Evolutionary conservation across 1,284 basidiomycete species (phyloP).

Genomic region (Chondrostereum purpureum): DNA sequence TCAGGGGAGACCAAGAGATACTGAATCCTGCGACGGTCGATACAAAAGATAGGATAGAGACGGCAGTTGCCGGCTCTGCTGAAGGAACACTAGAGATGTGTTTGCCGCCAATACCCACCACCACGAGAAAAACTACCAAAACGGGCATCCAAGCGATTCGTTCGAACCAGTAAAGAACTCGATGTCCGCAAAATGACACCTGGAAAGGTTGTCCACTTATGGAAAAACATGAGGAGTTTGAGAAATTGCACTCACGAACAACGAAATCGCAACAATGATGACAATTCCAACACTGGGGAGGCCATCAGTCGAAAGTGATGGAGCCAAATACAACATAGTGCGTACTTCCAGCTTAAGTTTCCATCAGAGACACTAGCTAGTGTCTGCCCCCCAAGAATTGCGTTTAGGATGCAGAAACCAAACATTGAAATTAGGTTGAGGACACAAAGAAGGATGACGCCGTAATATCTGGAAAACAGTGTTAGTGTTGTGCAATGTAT

Average conservation of each 20-base stretch:
- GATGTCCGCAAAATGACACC: slow-evolving; percentile 79
- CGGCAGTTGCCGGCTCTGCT: slow-evolving; percentile 44
- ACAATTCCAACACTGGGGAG: slow-evolving; percentile 79
- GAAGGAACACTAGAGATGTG: slow-evolving; percentile 41
- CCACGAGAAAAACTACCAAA: slow-evolving; percentile 69
- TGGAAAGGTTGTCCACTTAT: slow-evolving; percentile 17
- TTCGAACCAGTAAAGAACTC: slow-evolving; percentile 67
- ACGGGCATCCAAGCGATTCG: slow-evolving; percentile 75
- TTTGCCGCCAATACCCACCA: slow-evolving; percentile 69
- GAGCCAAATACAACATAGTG: slow-evolving; percentile 9
- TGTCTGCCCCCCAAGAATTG: slow-evolving; percentile 75
- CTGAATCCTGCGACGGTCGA: slow-evolving; percentile 70
- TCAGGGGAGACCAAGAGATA: slow-evolving; percentile 59
- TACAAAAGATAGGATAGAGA: slow-evolving; percentile 55
- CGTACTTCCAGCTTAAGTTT: slow-evolving; percentile 61
- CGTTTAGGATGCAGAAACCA: slow-evolving; percentile 74
- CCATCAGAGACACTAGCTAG: slow-evolving; percentile 65
- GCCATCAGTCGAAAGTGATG: slow-evolving; percentile 1
- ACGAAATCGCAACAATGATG: slow-evolving; percentile 71
- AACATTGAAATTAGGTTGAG: slow-evolving; percentile 60
- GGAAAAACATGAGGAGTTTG: slow-evolving; percentile 3
- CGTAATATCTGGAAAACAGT: slow-evolving; percentile 49
- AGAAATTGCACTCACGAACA: slow-evolving; percentile 47
- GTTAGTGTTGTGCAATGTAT: neutral
- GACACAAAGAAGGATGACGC: slow-evolving; percentile 57